Base-by-base conservation (phyloP, 371 early-diverging fungal species). In the Rhizopus microsporus region DNA sequence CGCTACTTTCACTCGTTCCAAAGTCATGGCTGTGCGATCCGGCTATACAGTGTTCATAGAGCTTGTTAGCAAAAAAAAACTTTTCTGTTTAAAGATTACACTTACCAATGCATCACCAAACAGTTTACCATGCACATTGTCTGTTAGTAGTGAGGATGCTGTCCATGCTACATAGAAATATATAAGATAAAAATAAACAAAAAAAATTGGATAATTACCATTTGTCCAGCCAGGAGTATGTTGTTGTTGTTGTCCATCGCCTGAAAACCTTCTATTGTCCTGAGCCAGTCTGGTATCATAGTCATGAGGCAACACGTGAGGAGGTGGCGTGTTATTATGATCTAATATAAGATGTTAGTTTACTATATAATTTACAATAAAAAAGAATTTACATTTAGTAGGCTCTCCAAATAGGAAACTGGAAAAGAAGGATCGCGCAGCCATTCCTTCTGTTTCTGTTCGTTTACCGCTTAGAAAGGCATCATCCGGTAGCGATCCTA, bases 361-460 rank as follows among this genome's bases (percentile, higher is more conserved):
- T 12, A 23, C 9, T 17, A 7, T 0, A 29, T 4, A 7, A 0
- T 23, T 7, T 43, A n/a, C 8, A 7, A 10, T 33, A 17, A 34
- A 49, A 33, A 6, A 33, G 29, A 46, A 33, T 5, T 31, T 50
- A 54, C 13, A 38, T 13, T 56, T 29, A 23, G 23, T 23, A 16
- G 69, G 64, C 50, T 75, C 76, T 8, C 76, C 76, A 61, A 76
- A 76, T 35, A 76, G 56, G 33, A 76, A 76, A 52, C 63, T 76
- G 1, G 73, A 72, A 52, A 76, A 76, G 56, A 76, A 72, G 0
- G 76, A 76, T 29, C 65, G 52, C 7, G 63, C 56, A n/a, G 39
- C 53, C 40, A 34, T 47, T 29, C 46, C 8, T 23, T 46, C 29
- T 29, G 29, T 8, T 29, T 8, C 30, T 7, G 29, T 12, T 23